Conservation (phyloP, 2,329 filamentous ascomycete species). For the Mollisia scopiformis region DNA sequence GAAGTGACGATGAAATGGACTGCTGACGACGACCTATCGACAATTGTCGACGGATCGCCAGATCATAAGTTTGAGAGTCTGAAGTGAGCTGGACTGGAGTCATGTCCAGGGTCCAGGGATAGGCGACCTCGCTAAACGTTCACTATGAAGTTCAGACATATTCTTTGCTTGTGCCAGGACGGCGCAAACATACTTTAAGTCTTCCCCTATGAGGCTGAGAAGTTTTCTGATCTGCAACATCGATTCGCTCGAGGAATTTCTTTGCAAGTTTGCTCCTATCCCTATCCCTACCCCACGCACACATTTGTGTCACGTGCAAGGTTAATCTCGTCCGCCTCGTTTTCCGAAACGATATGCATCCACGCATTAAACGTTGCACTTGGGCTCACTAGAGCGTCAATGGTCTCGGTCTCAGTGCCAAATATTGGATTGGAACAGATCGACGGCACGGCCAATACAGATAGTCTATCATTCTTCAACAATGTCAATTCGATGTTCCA, state of each 20-base stretch:
- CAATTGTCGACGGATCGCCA: background rate
- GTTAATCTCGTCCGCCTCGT: conserved; percentile 19
- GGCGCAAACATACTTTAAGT: background rate
- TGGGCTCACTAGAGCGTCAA: conserved; percentile 13
- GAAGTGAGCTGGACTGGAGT: too few species aligned
- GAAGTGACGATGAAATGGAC: background rate
- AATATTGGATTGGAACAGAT: background rate
- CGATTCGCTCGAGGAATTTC: background rate
- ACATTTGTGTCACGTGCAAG: background rate
- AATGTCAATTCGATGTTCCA: background rate
- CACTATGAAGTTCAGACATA: background rate
- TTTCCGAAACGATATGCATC: conserved; percentile 7
- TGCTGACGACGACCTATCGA: background rate
- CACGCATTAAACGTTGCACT: background rate
- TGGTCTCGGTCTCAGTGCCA: conserved; percentile 2
- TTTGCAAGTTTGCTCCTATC: background rate
- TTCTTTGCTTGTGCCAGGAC: background rate
- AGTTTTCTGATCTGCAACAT: background rate
- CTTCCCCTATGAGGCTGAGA: background rate
- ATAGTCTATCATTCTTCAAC: background rate
- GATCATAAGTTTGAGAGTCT: background rate
- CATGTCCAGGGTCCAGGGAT: too few species aligned
- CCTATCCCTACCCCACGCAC: conserved; percentile 4
- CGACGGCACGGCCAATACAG: background rate
- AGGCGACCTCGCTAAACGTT: background rate